Evolutionary conservation across 2,329 filamentous ascomycete species (phyloP).

Genomic region (Trichophyton simii): DNA sequence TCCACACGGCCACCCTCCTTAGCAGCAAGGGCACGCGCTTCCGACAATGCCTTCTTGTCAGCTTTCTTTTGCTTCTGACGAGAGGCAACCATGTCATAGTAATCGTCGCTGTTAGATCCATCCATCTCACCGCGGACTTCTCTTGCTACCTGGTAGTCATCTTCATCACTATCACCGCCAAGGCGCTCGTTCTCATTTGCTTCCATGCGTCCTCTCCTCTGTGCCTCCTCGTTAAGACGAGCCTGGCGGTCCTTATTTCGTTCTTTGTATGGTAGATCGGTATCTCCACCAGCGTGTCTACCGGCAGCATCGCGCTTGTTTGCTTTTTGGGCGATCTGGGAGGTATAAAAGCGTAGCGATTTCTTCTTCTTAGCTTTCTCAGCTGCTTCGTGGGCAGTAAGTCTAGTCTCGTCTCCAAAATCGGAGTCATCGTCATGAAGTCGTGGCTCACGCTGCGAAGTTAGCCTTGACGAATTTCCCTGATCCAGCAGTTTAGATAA

Average conservation of each 20-base stretch:
- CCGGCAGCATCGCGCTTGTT: constrained; percentile 59
- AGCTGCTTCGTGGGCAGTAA: constrained; percentile 65
- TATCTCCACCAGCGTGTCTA: constrained; percentile 47
- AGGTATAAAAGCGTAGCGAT: constrained; percentile 92
- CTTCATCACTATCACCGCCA: constrained; percentile 57
- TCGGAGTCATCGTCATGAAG: constrained; percentile 55
- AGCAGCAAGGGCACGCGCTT: constrained; percentile 44
- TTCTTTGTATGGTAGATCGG: constrained; percentile 68
- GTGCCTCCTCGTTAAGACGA: constrained; percentile 77
- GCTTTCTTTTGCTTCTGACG: constrained; percentile 47
- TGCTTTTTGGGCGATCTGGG: constrained; percentile 88
- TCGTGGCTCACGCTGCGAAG: constrained; percentile 23
- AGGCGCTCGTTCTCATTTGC: constrained; percentile 53
- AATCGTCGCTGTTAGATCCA: constrained; percentile 41
- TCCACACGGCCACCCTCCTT: constrained; percentile 48
- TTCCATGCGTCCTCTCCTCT: constrained; percentile 60
- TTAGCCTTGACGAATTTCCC: constrained; percentile 37
- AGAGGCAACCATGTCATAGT: constrained; percentile 79
- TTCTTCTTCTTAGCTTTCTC: constrained; percentile 87
- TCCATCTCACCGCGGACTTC: constrained; percentile 31
- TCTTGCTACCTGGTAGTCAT: constrained; percentile 44
- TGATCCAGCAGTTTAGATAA: constrained; percentile 49
- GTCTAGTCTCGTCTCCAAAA: constrained; percentile 76
- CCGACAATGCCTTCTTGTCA: constrained; percentile 57
- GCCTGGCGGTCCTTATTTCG: constrained; percentile 74